Base-by-base conservation (phyloP, 768 basidiomycete species). In the Pleurotus giganteus region DNA sequence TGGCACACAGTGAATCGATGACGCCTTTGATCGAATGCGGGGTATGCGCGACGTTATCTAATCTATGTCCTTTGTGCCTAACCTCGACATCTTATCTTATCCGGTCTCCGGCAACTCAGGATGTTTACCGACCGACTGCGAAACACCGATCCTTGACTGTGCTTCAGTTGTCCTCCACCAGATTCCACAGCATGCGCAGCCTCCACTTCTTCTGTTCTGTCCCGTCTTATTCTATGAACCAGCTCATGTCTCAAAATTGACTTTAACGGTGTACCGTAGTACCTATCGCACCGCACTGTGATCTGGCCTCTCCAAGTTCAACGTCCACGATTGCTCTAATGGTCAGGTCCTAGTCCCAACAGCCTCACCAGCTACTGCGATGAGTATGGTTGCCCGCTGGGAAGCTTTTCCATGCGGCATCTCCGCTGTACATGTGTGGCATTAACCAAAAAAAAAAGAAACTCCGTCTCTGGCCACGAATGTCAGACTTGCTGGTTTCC, bases 1-100 rank as follows among this genome's bases (percentile, higher is more conserved):
- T 24, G 21, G 15, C 44, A 23, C 44, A 12, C 8, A 24, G 44
- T 24, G 23, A 47, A 31, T 9, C n/a, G n/a, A 23, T 19, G 49
- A 51, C 39, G 39, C 39, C 39, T n/a, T 41, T 37, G 49, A 36
- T 24, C 17, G n/a, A 37, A 51, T 51, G 49, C 17, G 49, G 49
- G 49, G 49, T 51, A 51, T n/a, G 17, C 24, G 27, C 17, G n/a
- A 28, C 19, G 34, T 21, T 19, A 50, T 45, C 44, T 51, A 36
- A 51, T 51, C 49, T 51, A 21, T n/a, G 37, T 51, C 49, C 29
- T 4, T 24, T 4, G 21, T 37, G 8, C 19, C 7, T 7, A 15
- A 7, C n/a, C 47, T 34, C 49, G 24, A 24, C 21, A 51, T 50
- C 49, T 50, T 8, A 51, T 51, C 49, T 36, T 29, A 49, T 49